Percentiles rank a stretch among this genome's conserved stretches.
Evolutionary conservation across 371 early-diverging fungal species (phyloP).

Genomic region (Mortierella sp.): DNA sequence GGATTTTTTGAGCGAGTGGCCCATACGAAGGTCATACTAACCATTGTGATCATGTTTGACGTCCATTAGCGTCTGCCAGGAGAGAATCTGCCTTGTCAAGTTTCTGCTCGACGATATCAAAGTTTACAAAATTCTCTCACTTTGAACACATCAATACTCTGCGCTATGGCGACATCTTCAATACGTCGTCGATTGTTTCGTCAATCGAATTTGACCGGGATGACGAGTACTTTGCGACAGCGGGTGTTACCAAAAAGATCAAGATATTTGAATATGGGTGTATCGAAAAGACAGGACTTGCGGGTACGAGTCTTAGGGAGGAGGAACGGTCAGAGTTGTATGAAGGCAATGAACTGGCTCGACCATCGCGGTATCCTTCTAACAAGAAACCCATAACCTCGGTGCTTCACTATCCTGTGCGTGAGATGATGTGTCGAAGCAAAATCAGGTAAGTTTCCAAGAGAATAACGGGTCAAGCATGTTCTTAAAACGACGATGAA

Average conservation of each 20-base stretch:
- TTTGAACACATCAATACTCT: conserved; percentile 80
- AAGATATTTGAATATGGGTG: conserved; percentile 87
- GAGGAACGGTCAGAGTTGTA: conserved; percentile 37
- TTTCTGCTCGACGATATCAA: conserved; percentile 75
- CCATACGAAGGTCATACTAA: too few relatives aligned
- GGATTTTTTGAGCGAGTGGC: too few relatives aligned
- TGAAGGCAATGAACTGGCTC: conserved; percentile 22
- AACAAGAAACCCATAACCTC: conserved; percentile 47
- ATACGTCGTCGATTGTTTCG: conserved; percentile 83
- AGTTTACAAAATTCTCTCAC: conserved; percentile 71
- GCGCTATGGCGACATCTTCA: conserved; percentile 78
- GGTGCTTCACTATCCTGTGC: conserved; percentile 72
- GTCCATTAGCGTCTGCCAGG: conserved; percentile 31
- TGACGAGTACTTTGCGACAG: conserved; percentile 91
- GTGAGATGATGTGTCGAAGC: conserved; percentile 66
- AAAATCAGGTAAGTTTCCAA: conserved; percentile 61
- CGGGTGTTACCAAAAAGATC: conserved; percentile 93
- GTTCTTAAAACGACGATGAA: not conserved
- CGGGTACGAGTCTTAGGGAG: conserved; percentile 36
- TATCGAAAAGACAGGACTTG: conserved; percentile 64
- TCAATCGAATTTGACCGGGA: conserved; percentile 94
- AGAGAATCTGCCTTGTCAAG: conserved; percentile 51
- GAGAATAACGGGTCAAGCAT: not conserved
- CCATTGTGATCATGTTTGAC: too few relatives aligned
- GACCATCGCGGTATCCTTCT: conserved; percentile 26